These are phyloP conservation scores for Ophiostoma piceae DNA, from an alignment of 2,329 filamentous ascomycete genomes.

Conservation along the genomic window DNA sequence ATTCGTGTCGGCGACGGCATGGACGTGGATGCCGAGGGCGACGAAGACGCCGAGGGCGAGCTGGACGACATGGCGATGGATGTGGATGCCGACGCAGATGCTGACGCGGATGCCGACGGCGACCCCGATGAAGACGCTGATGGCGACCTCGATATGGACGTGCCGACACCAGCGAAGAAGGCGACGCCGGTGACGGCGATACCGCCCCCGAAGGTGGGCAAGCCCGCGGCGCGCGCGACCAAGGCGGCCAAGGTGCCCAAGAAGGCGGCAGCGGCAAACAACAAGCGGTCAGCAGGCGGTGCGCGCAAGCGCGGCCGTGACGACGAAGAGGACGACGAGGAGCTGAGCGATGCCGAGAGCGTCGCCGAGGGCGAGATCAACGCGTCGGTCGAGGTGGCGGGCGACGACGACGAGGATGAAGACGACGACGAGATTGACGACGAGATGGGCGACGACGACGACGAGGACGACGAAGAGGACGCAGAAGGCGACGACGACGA, in stretches of 20 bases:
- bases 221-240: slow-evolving; percentile 25
- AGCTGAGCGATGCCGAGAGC: slow-evolving; percentile 39
- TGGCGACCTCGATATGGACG: slow-evolving; percentile 46
- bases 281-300: slow-evolving; percentile 21
- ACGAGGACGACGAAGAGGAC: slow-evolving; percentile 37
- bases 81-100: slow-evolving; percentile 35
- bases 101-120: slow-evolving; percentile 30
- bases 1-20: slow-evolving; percentile 31
- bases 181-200: not conserved
- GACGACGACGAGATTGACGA: slow-evolving; percentile 41
- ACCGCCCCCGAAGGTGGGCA: not conserved
- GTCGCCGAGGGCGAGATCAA: slow-evolving; percentile 41
- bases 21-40: slow-evolving; percentile 39
- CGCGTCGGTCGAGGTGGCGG: slow-evolving; percentile 42
- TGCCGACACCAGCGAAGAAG: slow-evolving; percentile 28
- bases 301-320: slow-evolving; percentile 15
- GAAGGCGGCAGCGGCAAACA: slow-evolving; percentile 24
- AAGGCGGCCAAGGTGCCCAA: slow-evolving; percentile 31
- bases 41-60: slow-evolving; percentile 42
- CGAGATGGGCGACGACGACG: slow-evolving; percentile 38
- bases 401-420: slow-evolving; percentile 38
- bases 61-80: slow-evolving; percentile 32
- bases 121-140: slow-evolving; percentile 42
- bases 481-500: slow-evolving; percentile 39
- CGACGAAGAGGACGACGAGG: slow-evolving; percentile 23